phyloP scores from a whole-genome alignment of 495 filamentous ascomycete species.

The Cladorrhinum samala region DNA sequence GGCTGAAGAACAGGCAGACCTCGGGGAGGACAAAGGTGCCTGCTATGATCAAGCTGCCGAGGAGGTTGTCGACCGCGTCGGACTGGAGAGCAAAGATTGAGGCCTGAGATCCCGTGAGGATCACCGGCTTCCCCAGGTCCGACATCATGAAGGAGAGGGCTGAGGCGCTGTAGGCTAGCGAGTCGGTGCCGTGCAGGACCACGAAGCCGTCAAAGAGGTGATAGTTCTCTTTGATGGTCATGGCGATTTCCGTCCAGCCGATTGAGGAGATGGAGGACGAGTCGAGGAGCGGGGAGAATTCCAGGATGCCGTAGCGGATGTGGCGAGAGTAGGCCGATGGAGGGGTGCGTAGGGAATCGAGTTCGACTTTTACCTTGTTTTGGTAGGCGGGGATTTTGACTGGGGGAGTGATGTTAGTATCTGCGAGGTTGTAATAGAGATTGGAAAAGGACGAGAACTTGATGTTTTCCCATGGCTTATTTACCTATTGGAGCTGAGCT shows the following conservation, averaged over 20 bases:
- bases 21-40: conserved; percentile 96
- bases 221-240: conserved; percentile 67
- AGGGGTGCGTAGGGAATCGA: conserved; percentile 68
- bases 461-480: background rate
- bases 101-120: conserved; percentile 86
- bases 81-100: conserved; percentile 90
- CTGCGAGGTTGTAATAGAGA: background rate
- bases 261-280: conserved; percentile 85
- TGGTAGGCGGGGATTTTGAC: conserved; percentile 36
- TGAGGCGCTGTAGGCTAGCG: conserved; percentile 84
- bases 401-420: background rate
- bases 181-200: conserved; percentile 93
- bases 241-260: conserved; percentile 86
- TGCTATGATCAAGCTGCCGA: conserved; percentile 87
- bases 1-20: conserved; percentile 93
- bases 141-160: conserved; percentile 93
- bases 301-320: conserved; percentile 78
- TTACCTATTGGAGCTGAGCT: conserved; percentile 41
- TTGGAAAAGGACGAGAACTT: background rate
- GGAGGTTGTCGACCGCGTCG: conserved; percentile 93
- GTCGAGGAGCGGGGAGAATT: conserved; percentile 84
- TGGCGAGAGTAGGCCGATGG: conserved; percentile 73
- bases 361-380: conserved; percentile 31
- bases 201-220: conserved; percentile 91
- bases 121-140: conserved; percentile 85